A percentile compares a stretch with the other conserved stretches of the same genome.
Conservation (phyloP, 805 yeast genomes). For the Torulaspora indica region DNA sequence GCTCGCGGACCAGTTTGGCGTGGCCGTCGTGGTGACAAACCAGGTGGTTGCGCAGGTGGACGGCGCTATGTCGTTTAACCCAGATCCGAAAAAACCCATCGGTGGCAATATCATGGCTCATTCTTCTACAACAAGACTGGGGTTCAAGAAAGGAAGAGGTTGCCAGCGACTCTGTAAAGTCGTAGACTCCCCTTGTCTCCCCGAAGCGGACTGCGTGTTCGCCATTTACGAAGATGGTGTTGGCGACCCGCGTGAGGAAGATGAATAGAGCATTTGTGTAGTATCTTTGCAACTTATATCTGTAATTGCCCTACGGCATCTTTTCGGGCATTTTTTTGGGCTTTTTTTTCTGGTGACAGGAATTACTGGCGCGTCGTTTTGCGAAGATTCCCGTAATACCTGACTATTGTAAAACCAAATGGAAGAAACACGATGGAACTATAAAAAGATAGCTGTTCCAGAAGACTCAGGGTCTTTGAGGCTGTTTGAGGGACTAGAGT, state of each 20-base stretch:
- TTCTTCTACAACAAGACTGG: constrained; percentile 88
- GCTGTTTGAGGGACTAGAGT: not conserved
- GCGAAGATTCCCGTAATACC: constrained; percentile 1
- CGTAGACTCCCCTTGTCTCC: constrained; percentile 93
- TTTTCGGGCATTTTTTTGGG: not conserved
- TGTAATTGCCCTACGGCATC: constrained; percentile 1
- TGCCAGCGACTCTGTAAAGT: constrained; percentile 92
- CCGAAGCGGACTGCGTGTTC: constrained; percentile 91
- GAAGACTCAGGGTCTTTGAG: not conserved
- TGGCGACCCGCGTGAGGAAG: constrained; percentile 89
- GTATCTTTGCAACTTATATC: not conserved
- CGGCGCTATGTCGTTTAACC: constrained; percentile 73
- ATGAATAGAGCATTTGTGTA: constrained; percentile 33
- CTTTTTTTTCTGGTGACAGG: not conserved
- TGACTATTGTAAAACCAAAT: not conserved
- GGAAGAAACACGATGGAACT: constrained; percentile 3
- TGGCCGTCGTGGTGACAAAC: constrained; percentile 91
- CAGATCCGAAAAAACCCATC: constrained; percentile 97
- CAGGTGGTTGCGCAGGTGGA: constrained; percentile 98
- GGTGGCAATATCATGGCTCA: constrained; percentile 98
- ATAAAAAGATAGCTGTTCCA: not conserved
- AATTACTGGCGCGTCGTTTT: constrained; percentile 1
- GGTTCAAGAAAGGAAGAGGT: constrained; percentile 84
- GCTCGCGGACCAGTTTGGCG: constrained; percentile 95
- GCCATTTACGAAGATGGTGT: constrained; percentile 96